Base-by-base conservation (phyloP, 2,329 filamentous ascomycete genomes). In the Cordyceps tenuipes region DNA sequence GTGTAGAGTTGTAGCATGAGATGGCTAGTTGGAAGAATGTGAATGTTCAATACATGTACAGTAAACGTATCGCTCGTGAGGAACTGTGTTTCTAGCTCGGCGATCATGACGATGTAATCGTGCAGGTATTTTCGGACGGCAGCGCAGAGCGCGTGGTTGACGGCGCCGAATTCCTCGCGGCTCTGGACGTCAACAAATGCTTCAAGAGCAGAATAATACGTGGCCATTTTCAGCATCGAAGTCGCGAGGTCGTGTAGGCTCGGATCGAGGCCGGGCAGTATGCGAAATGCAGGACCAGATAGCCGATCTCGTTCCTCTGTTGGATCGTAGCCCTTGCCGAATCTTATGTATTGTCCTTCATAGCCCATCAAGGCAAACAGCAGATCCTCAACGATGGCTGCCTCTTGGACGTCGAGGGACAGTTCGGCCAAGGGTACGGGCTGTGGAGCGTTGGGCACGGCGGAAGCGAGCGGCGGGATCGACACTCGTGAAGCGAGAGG, bases 341-440 rank as follows among this genome's bases (percentile, higher is more conserved):
- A 97, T 59, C 90, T 89, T 63, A 99, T 89, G 70, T 97, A 97
- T 72, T 96, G 91, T n/a, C 94, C 94, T 74, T 99, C 94, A 64
- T 91, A 96, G 26, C 94, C 94, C 92, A 99, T 97, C 67, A 97
- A 95, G 5, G 96, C 91, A 70, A 93, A 97, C 41, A 97, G 75
- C 17, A 99, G 75, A 67, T 99, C 94, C 66, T 97, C 92, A 48
- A 97, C 79, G 51, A 99, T 88, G 9, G 85, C 89, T 26, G 86
- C 84, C 75, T 99, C 94, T 72, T 99, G 94, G 2, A 83, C 83
- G 64, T 95, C 88, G 31, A 95, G 76, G 0, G 86, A 85, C 62
- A 97, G 76, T 61, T 89, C 84, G 60, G 81, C 78, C 17, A 97
- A 78, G 48, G 90, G 86, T 53, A 91, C 78, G 8, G 82, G 76